These are phyloP conservation scores for Candida boidinii DNA, from an alignment of 805 yeast genomes.

Conservation along the genomic window DNA sequence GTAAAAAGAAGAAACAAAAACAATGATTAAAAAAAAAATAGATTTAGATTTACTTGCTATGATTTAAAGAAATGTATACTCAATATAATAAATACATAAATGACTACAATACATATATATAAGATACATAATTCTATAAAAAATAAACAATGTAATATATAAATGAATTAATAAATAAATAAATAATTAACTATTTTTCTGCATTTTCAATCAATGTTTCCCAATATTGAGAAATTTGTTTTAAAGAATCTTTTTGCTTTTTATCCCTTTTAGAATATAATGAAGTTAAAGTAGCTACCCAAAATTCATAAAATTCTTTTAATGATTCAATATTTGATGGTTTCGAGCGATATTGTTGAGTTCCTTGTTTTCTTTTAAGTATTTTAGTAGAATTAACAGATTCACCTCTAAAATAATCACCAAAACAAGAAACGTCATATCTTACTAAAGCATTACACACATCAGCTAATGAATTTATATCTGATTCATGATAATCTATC, in stretches of 20 bases:
- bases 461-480: slow-evolving; percentile 29
- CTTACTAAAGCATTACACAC: slow-evolving; percentile 33
- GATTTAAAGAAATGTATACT: too few species aligned
- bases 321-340: slow-evolving; percentile 27
- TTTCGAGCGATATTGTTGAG: slow-evolving; percentile 3
- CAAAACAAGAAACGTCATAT: slow-evolving; percentile 52
- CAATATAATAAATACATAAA: not conserved
- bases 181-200: not conserved
- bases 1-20: too few species aligned
- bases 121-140: not conserved
- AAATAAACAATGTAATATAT: not conserved
- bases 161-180: not conserved
- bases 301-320: slow-evolving; percentile 36
- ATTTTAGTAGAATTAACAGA: slow-evolving; percentile 12
- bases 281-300: slow-evolving; percentile 37
- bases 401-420: slow-evolving; percentile 31
- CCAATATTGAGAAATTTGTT: slow-evolving; percentile 12
- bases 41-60: too few species aligned
- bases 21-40: too few species aligned
- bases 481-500: slow-evolving; percentile 35
- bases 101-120: not conserved
- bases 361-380: slow-evolving; percentile 13
- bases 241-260: slow-evolving; percentile 24
- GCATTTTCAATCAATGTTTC: not conserved
- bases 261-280: slow-evolving; percentile 31